These are phyloP conservation scores for Amauroascus verrucosus DNA, from an alignment of 2,329 filamentous ascomycete species.

Conservation along the genomic window DNA sequence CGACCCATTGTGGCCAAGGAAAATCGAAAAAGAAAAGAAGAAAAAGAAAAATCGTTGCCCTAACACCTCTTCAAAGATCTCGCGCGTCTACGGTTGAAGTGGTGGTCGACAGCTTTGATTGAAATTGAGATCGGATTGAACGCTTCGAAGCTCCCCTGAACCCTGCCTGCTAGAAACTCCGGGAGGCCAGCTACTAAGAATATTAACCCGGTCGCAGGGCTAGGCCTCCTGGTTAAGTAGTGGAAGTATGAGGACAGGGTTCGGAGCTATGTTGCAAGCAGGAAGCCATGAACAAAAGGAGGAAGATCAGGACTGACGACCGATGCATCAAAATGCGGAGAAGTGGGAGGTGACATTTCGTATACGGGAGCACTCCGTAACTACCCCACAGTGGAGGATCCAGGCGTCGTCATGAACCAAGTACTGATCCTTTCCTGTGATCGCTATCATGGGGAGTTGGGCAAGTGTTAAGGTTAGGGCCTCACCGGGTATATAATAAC, in stretches of 20 bases:
- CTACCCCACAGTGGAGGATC: too few relatives aligned
- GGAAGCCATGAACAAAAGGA: background rate
- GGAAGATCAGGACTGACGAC: background rate
- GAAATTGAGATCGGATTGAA: background rate
- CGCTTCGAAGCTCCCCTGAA: background rate
- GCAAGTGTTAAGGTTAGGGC: too few relatives aligned
- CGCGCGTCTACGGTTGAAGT: background rate
- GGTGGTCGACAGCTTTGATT: background rate
- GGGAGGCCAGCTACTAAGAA: background rate
- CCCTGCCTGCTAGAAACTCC: background rate
- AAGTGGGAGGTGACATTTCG: background rate
- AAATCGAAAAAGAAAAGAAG: too few relatives aligned
- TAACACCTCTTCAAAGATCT: background rate
- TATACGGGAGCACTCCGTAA: background rate
- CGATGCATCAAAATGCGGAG: background rate
- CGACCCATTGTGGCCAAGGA: background rate
- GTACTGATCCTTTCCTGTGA: too few relatives aligned
- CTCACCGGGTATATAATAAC: too few relatives aligned
- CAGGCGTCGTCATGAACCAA: too few relatives aligned
- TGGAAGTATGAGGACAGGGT: background rate
- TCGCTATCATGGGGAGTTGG: too few relatives aligned
- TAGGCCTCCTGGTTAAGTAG: background rate
- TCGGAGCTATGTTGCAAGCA: background rate
- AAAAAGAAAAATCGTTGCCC: background rate
- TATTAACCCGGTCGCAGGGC: background rate